A percentile compares a stretch with the other conserved stretches of the same genome.
Conservation (phyloP, 2,329 filamentous ascomycete species). For the Penicillium carneum region DNA sequence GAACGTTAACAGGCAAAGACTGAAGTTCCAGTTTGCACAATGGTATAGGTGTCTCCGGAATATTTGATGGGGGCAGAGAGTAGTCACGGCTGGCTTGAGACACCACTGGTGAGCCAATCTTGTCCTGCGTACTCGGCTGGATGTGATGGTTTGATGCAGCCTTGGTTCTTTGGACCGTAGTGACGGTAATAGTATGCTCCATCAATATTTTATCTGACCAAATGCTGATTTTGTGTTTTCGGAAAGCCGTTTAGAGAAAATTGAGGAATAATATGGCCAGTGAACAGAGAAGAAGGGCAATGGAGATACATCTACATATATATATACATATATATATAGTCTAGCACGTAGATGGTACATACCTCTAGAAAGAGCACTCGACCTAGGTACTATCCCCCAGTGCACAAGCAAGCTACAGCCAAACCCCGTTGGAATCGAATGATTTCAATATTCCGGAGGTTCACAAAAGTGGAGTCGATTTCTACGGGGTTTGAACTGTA, state of each 20-base stretch:
- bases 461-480: no score
- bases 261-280: not conserved
- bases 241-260: not conserved
- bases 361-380: not conserved
- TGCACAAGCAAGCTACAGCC: not conserved
- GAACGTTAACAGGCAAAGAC: slow-evolving; percentile 6
- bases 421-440: no score
- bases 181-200: slow-evolving; percentile 2
- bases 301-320: no score
- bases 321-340: not conserved
- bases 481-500: no score
- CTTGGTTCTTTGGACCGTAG: not conserved
- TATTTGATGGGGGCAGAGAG: slow-evolving; percentile 8
- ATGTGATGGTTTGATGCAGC: not conserved
- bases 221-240: not conserved
- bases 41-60: not conserved
- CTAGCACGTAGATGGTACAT: not conserved
- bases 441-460: no score
- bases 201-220: not conserved
- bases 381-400: not conserved
- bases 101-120: slow-evolving; percentile 9
- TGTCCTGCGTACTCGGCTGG: not conserved
- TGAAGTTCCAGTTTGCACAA: slow-evolving; percentile 4
- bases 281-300: not conserved
- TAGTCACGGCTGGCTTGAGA: slow-evolving; percentile 17